Percentiles rank a stretch among this genome's conserved stretches.
phyloP scores from a whole-genome alignment of 2,329 filamentous ascomycete species.

The Cladophialophora exuberans region DNA sequence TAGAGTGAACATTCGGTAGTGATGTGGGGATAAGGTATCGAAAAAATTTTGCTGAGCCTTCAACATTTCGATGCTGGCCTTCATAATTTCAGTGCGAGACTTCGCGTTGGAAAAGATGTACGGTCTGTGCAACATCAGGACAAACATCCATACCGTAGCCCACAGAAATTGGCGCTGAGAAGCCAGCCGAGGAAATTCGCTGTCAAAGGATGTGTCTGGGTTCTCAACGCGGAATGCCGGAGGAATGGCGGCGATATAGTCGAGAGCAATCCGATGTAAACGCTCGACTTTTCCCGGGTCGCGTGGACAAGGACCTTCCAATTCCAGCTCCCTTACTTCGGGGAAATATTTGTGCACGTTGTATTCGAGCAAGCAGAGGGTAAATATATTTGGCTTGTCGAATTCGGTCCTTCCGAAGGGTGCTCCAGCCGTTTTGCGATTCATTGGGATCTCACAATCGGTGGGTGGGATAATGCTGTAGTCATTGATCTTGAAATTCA shows the following conservation, averaged over 20 bases:
- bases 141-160: constrained; percentile 13
- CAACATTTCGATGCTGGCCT: constrained; percentile 10
- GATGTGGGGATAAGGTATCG: neutral
- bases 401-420: constrained; percentile 1
- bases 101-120: constrained; percentile 16
- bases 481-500: constrained; percentile 13
- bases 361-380: constrained; percentile 15
- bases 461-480: constrained; percentile 11
- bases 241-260: constrained; percentile 12
- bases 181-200: constrained; percentile 8
- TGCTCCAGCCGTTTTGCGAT: constrained; percentile 11
- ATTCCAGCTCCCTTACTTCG: constrained; percentile 9
- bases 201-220: constrained; percentile 13
- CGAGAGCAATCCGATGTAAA: constrained; percentile 11
- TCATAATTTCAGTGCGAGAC: constrained; percentile 12
- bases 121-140: constrained; percentile 15
- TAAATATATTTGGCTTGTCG: constrained; percentile 14
- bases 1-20: constrained; percentile 18
- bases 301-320: constrained; percentile 14
- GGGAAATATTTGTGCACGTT: constrained; percentile 5
- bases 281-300: constrained; percentile 17
- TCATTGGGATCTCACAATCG: constrained; percentile 17
- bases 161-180: constrained; percentile 15
- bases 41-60: constrained; percentile 16
- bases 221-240: constrained; percentile 8